These are phyloP conservation scores for Castanea mollissima DNA, from an alignment of 306 rosid genomes.

Conservation along the genomic window DNA sequence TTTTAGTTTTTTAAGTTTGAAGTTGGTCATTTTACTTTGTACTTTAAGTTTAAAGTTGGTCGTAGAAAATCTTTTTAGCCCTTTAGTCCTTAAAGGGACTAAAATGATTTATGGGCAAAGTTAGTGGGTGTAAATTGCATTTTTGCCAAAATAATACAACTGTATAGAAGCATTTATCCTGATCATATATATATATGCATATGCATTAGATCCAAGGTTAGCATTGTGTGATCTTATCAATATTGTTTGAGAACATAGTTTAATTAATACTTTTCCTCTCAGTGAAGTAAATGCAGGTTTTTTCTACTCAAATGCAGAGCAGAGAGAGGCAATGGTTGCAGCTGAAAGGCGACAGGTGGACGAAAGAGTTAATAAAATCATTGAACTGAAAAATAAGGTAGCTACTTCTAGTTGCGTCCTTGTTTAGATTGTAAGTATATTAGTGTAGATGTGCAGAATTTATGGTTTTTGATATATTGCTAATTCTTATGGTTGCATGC, in stretches of 20 bases:
- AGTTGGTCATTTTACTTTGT: no score
- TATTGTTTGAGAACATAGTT: conserved; percentile 9
- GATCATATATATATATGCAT: no score
- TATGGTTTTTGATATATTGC: background rate
- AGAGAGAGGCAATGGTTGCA: conserved; percentile 92
- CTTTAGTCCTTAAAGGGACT: no score
- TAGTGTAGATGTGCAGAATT: background rate
- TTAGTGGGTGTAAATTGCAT: no score
- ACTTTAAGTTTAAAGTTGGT: no score
- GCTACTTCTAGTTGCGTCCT: background rate
- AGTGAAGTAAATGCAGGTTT: conserved; percentile 97
- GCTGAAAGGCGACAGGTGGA: conserved; percentile 98
- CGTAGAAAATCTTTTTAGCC: no score
- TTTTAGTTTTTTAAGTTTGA: no score
- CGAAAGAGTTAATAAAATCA: conserved; percentile 77
- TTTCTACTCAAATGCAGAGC: conserved; percentile 98
- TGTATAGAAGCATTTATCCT: no score
- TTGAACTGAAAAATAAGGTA: conserved; percentile 89
- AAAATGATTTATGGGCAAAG: no score
- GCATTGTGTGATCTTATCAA: background rate
- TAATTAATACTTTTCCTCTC: conserved; percentile 31
- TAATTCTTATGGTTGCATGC: conserved; percentile 8
- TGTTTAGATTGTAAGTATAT: background rate
- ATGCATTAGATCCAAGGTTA: background rate
- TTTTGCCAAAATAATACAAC: no score